Evolutionary conservation across 1,139 yeast genomes (phyloP).

Genomic region (Blastobotrys arbuscula): DNA sequence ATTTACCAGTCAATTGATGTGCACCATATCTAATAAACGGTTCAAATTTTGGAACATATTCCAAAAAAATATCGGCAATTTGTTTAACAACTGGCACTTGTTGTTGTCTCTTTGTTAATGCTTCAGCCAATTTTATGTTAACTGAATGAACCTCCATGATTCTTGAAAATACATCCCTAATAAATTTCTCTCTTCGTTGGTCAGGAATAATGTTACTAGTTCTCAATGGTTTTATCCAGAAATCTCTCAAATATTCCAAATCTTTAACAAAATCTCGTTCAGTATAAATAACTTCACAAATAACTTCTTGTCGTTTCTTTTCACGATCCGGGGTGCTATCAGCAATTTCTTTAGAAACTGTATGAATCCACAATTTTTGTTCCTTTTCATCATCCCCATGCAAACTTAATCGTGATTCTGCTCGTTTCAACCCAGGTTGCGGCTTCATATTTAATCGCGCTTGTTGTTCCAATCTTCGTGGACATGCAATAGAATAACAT

Average conservation of each 20-base stretch:
- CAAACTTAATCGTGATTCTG: slow-evolving; percentile 72
- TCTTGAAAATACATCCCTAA: slow-evolving; percentile 86
- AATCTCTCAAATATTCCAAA: slow-evolving; percentile 86
- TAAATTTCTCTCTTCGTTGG: slow-evolving; percentile 81
- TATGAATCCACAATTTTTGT: slow-evolving; percentile 90
- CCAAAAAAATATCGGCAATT: slow-evolving; percentile 82
- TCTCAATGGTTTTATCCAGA: slow-evolving; percentile 86
- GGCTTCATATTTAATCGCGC: slow-evolving; percentile 86
- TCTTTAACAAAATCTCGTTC: slow-evolving; percentile 95
- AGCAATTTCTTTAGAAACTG: slow-evolving; percentile 76
- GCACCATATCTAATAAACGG: slow-evolving; percentile 93
- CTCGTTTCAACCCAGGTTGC: slow-evolving; percentile 78
- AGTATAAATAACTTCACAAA: slow-evolving; percentile 88
- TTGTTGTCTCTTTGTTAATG: slow-evolving; percentile 83
- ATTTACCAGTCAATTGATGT: slow-evolving; percentile 92
- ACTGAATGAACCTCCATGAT: slow-evolving; percentile 82
- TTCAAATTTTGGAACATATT: slow-evolving; percentile 79
- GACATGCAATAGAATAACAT: slow-evolving; percentile 97
- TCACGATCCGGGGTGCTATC: slow-evolving; percentile 79
- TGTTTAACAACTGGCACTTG: slow-evolving; percentile 78
- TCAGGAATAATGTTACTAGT: slow-evolving; percentile 85
- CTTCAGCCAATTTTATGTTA: slow-evolving; percentile 81
- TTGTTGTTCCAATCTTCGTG: slow-evolving; percentile 91
- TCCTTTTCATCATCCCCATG: slow-evolving; percentile 74
- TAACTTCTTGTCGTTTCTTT: slow-evolving; percentile 90